Percentiles rank a stretch among this genome's conserved stretches.
Conservation (phyloP, 2,329 filamentous ascomycete species). For the Phoma sp. region DNA sequence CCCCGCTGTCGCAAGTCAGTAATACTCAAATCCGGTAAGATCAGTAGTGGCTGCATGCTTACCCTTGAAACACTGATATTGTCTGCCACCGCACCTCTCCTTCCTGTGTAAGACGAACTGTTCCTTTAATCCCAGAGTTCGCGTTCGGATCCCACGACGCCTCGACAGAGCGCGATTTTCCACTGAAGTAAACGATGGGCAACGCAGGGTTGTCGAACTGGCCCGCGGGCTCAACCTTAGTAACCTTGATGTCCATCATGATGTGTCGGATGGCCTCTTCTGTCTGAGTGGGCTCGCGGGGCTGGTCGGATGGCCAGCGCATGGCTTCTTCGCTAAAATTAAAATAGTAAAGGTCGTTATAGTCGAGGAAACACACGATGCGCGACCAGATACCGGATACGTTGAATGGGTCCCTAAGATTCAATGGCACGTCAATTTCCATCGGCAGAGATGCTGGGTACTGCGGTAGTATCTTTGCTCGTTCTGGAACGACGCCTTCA, state of each 20-base stretch:
- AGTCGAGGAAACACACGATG: constrained; percentile 54
- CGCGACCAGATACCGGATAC: constrained; percentile 75
- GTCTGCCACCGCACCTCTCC: constrained; percentile 79
- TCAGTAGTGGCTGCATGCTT: constrained; percentile 18
- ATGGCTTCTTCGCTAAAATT: constrained; percentile 64
- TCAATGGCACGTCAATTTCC: constrained; percentile 53
- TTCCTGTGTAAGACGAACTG: constrained; percentile 68
- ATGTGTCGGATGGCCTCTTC: constrained; percentile 75
- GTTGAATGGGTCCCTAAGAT: constrained; percentile 70
- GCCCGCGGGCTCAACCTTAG: constrained; percentile 63
- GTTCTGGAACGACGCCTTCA: constrained; percentile 33
- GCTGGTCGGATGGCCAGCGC: constrained; percentile 44
- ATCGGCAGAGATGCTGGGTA: constrained; percentile 24
- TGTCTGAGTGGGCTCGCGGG: constrained; percentile 61
- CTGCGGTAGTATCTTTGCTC: constrained; percentile 5
- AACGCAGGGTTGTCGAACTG: constrained; percentile 62
- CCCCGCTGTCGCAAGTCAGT: constrained; percentile 55
- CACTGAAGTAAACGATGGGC: constrained; percentile 72
- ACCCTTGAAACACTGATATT: constrained; percentile 65
- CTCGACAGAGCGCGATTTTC: constrained; percentile 66
- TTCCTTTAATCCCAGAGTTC: constrained; percentile 69
- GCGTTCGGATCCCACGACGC: constrained; percentile 71
- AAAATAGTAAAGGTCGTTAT: constrained; percentile 69
- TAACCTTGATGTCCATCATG: constrained; percentile 69
- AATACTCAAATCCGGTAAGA: constrained; percentile 15